Evolutionary conservation across 2,329 filamentous ascomycete species (phyloP).

Genomic region (Aspergillus puulaauensis): DNA sequence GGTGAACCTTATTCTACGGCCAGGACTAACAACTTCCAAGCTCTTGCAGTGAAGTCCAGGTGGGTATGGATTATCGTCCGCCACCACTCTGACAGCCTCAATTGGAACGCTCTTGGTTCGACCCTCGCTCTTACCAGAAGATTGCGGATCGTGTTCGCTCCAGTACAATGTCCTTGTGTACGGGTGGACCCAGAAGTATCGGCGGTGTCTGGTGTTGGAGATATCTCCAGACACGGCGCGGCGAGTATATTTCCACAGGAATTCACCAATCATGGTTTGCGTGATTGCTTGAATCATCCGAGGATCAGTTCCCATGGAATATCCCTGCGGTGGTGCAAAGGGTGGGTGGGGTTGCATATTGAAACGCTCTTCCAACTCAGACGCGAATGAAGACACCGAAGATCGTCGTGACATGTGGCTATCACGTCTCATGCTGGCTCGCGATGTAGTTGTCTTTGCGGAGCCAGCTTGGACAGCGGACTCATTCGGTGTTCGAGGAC

Average conservation of each 20-base stretch:
- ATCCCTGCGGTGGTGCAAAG: slow-evolving; percentile 50
- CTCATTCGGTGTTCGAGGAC: slow-evolving; percentile 63
- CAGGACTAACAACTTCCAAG: slow-evolving; percentile 83
- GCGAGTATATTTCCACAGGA: slow-evolving; percentile 97
- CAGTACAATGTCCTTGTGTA: slow-evolving; percentile 97
- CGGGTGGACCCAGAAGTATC: slow-evolving; percentile 99
- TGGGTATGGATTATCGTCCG: slow-evolving; percentile 92
- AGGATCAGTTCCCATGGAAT: slow-evolving; percentile 77
- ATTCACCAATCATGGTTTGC: slow-evolving; percentile 99
- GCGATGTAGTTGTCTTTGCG: slow-evolving; percentile 56
- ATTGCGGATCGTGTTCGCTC: slow-evolving; percentile 85
- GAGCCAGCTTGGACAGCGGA: slow-evolving; percentile 45
- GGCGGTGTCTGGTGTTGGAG: slow-evolving; percentile 84
- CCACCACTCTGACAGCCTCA: slow-evolving; percentile 86
- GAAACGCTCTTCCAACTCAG: slow-evolving; percentile 89
- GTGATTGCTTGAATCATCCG: slow-evolving; percentile 99
- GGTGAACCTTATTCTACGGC: slow-evolving; percentile 88
- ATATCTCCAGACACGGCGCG: slow-evolving; percentile 86
- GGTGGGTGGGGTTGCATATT: slow-evolving; percentile 64
- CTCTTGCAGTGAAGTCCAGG: slow-evolving; percentile 94
- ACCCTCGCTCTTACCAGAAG: slow-evolving; percentile 73
- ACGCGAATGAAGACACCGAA: slow-evolving; percentile 92
- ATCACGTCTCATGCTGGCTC: slow-evolving; percentile 51
- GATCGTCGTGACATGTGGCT: slow-evolving; percentile 64
- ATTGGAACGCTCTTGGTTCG: slow-evolving; percentile 88